Evolutionary conservation across 2,329 filamentous ascomycete genomes (phyloP).

Genomic region (Ceratocystis alfenasii): DNA sequence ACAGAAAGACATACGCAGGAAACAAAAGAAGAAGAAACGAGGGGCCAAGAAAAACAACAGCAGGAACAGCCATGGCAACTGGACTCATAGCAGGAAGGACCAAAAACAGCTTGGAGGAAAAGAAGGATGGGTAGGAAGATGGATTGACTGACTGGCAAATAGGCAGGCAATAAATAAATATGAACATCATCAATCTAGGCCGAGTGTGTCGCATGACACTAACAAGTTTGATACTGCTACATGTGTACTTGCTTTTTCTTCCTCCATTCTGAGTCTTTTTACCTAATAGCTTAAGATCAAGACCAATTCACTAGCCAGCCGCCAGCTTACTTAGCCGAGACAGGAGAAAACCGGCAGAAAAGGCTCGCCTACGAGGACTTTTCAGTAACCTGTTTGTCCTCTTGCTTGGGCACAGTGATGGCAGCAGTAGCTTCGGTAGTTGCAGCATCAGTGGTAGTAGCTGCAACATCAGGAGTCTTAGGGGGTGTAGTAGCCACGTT

Average conservation of each 20-base stretch:
- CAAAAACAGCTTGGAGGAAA: background rate
- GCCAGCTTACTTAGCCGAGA: background rate
- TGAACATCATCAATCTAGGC: too few relatives aligned
- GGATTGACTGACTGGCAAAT: too few relatives aligned
- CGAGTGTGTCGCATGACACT: too few relatives aligned
- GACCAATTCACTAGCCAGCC: background rate
- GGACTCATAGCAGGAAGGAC: background rate
- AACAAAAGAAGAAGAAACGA: background rate
- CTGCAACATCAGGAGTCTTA: background rate
- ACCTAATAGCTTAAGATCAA: background rate
- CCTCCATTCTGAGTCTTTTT: background rate
- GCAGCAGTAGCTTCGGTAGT: constrained; percentile 12
- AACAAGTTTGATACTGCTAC: background rate
- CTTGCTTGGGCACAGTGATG: constrained; percentile 14
- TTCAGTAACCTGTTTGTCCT: constrained; percentile 22
- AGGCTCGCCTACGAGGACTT: constrained; percentile 22
- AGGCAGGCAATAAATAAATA: too few relatives aligned
- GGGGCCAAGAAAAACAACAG: background rate
- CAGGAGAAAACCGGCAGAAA: constrained; percentile 19
- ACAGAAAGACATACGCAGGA: background rate
- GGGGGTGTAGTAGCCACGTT: background rate
- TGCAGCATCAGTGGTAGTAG: background rate
- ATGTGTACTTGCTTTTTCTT: background rate
- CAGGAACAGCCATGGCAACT: background rate
- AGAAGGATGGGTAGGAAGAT: too few relatives aligned